phyloP scores from a whole-genome alignment of 371 early-diverging fungal species.

The Mortierella sp. region DNA sequence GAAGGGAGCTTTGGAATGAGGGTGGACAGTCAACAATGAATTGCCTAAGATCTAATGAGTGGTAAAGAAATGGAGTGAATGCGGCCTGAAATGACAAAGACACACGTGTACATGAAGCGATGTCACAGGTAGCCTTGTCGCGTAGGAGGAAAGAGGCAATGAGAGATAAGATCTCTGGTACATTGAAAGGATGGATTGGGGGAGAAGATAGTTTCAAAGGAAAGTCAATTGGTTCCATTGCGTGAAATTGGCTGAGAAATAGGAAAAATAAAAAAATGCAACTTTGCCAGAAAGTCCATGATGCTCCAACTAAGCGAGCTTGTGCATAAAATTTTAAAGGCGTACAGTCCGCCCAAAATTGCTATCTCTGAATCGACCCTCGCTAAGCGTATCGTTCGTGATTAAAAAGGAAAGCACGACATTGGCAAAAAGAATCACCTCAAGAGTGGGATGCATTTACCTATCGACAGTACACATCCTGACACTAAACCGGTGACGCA shows the following conservation, averaged over 20 bases:
- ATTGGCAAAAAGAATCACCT: too few relatives aligned
- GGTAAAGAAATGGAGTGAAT: conserved; percentile 1
- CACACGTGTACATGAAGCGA: neutral
- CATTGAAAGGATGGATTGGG: neutral
- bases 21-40: neutral
- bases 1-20: neutral
- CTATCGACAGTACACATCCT: too few relatives aligned
- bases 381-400: too few relatives aligned
- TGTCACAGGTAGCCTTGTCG: neutral
- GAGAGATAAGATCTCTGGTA: conserved; percentile 1
- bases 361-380: too few relatives aligned
- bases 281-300: too few relatives aligned
- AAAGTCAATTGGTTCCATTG: neutral
- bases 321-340: too few relatives aligned
- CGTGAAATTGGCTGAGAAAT: too few relatives aligned
- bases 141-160: neutral
- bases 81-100: neutral
- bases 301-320: too few relatives aligned
- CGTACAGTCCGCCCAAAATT: too few relatives aligned
- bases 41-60: neutral
- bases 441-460: too few relatives aligned
- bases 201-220: neutral
- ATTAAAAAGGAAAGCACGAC: too few relatives aligned
- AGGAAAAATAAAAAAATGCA: neutral
- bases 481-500: too few relatives aligned